Conservation (phyloP, 2,329 filamentous ascomycete genomes). For the Pseudogymnoascus sp. region DNA sequence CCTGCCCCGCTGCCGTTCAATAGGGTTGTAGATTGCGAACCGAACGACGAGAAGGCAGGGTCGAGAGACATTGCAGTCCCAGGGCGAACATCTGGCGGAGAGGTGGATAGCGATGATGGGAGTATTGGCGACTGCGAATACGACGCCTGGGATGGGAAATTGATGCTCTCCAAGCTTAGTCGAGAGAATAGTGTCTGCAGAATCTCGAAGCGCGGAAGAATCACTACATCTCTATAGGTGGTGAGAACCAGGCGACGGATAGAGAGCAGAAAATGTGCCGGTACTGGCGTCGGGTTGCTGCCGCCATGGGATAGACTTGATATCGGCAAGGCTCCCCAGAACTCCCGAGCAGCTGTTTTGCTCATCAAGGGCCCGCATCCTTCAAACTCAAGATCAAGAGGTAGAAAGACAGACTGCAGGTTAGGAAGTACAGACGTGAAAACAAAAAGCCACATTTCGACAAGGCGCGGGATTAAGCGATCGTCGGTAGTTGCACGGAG, state of each 20-base stretch:
- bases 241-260: conserved; percentile 83
- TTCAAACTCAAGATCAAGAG: conserved; percentile 86
- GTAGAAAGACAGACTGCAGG: conserved; percentile 89
- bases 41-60: conserved; percentile 68
- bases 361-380: conserved; percentile 75
- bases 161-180: conserved; percentile 67
- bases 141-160: conserved; percentile 34
- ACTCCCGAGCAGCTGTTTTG: conserved; percentile 71
- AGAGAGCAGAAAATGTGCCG: conserved; percentile 54
- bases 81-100: conserved; percentile 48
- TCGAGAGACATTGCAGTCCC: conserved; percentile 71
- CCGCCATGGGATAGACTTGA: conserved; percentile 37
- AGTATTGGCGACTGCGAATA: conserved; percentile 36
- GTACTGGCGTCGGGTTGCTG: conserved; percentile 32
- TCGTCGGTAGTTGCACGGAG: conserved; percentile 74
- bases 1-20: conserved; percentile 49
- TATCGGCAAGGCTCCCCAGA: conserved; percentile 67
- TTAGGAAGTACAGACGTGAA: conserved; percentile 89
- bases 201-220: conserved; percentile 80
- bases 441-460: conserved; percentile 89
- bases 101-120: conserved; percentile 40
- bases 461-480: conserved; percentile 77
- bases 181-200: conserved; percentile 87
- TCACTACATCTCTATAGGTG: conserved; percentile 79
- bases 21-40: conserved; percentile 69